Percentiles rank a stretch among this genome's conserved stretches.
These are phyloP conservation scores for Mycena epipterygia DNA, from an alignment of 768 basidiomycete species.

Conservation along the genomic window DNA sequence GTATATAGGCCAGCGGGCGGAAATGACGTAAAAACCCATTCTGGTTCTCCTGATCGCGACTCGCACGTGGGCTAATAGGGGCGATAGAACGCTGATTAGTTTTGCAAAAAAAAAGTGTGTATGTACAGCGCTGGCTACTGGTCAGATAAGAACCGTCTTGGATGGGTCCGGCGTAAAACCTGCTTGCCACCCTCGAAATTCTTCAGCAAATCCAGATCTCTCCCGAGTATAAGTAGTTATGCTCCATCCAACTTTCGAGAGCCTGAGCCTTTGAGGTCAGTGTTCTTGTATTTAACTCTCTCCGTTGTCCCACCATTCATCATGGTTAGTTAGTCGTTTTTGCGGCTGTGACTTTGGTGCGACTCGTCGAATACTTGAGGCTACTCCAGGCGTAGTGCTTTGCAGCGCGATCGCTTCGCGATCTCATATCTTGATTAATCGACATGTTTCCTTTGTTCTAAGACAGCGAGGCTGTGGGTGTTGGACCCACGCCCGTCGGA, in stretches of 20 bases:
- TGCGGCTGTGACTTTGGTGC: no score
- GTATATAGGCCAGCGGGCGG: neutral
- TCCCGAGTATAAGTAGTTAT: conserved; percentile 48
- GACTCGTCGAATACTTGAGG: conserved; percentile 40
- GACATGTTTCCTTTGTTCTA: conserved; percentile 22
- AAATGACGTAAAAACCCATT: neutral
- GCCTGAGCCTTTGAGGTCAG: conserved; percentile 51
- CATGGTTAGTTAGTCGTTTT: conserved; percentile 48
- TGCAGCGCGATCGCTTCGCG: conserved; percentile 36
- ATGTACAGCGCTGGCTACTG: neutral
- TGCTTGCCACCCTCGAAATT: conserved; percentile 44
- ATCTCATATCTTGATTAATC: neutral
- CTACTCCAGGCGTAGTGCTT: conserved; percentile 47
- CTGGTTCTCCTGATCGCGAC: neutral
- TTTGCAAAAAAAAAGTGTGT: neutral
- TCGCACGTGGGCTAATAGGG: conserved; percentile 3
- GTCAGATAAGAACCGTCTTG: neutral
- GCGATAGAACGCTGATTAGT: neutral
- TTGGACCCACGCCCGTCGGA: conserved; percentile 45
- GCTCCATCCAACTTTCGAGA: conserved; percentile 58
- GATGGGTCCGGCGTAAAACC: neutral
- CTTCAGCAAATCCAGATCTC: conserved; percentile 44
- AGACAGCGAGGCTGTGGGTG: conserved; percentile 41
- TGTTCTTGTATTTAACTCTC: no score
- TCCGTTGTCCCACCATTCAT: conserved; percentile 50